Evolutionary conservation across 169 alveolate species (phyloP).

Genomic region (Plasmodium vivax): DNA sequence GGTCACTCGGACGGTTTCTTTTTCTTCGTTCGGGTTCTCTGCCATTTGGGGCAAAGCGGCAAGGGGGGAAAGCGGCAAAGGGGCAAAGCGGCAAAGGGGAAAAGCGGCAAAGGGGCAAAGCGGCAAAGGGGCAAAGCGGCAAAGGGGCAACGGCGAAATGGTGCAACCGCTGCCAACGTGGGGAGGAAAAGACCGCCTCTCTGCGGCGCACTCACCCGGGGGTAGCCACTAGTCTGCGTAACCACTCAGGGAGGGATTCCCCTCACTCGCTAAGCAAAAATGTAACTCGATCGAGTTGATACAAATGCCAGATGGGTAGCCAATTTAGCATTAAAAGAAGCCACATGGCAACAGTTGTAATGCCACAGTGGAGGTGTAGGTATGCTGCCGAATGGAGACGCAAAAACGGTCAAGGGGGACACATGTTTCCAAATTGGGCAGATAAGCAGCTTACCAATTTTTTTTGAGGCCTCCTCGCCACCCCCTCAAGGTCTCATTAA

Average conservation of each 20-base stretch:
- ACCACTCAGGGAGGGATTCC: background rate
- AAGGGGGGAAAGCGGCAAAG: background rate
- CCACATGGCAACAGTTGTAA: background rate
- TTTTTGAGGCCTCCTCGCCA: background rate
- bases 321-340: no score
- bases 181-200: background rate
- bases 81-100: background rate
- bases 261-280: background rate
- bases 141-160: background rate
- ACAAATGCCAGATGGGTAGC: background rate
- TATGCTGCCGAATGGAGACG: background rate
- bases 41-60: background rate
- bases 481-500: background rate
- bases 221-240: background rate
- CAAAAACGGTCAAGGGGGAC: background rate
- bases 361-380: background rate
- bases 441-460: background rate
- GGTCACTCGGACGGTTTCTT: constrained; percentile 30
- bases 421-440: background rate
- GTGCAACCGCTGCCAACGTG: background rate
- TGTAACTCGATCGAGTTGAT: background rate
- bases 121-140: background rate
- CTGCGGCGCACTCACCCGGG: background rate
- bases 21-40: background rate
- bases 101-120: background rate